These are phyloP conservation scores for Tillandsia fasciculata DNA, from an alignment of 176 grass and related monocot species.

Conservation along the genomic window DNA sequence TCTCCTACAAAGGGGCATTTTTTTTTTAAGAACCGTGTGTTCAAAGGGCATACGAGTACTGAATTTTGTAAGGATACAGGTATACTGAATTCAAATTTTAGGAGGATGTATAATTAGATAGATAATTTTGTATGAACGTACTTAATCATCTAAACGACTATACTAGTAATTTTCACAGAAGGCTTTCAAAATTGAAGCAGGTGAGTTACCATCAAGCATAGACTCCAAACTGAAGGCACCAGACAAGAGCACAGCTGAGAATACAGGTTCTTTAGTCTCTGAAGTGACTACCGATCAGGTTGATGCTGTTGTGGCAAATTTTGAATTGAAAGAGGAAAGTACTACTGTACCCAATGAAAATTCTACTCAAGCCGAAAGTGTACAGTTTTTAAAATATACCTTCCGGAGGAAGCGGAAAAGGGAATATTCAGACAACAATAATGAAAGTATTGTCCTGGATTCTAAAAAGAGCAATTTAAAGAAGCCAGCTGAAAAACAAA, in stretches of 20 bases:
- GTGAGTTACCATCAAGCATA: slow-evolving; percentile 10
- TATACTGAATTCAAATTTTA: no score
- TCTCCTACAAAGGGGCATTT: no score
- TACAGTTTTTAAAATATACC: slow-evolving; percentile 67
- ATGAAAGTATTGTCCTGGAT: slow-evolving; percentile 19
- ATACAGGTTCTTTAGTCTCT: slow-evolving; percentile 23
- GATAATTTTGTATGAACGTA: no score
- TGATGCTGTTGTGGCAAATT: slow-evolving; percentile 21
- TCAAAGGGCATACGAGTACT: no score
- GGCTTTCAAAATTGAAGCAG: slow-evolving; percentile 19
- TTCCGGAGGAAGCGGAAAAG: slow-evolving; percentile 83
- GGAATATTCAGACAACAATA: slow-evolving; percentile 29
- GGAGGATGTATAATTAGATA: no score
- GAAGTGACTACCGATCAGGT: slow-evolving; percentile 27
- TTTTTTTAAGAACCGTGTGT: no score
- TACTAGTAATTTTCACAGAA: slow-evolving; percentile 9
- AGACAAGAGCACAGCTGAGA: slow-evolving; percentile 18
- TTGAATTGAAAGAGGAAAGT: slow-evolving; percentile 16
- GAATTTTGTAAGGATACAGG: no score
- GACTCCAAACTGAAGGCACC: slow-evolving; percentile 14
- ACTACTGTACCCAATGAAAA: slow-evolving; percentile 19
- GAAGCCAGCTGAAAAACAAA: slow-evolving; percentile 24
- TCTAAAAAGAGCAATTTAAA: slow-evolving; percentile 20
- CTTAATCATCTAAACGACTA: no score
- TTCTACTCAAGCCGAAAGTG: slow-evolving; percentile 38